Conservation (phyloP, 306 rosid species). For the Cucumis sativus region DNA sequence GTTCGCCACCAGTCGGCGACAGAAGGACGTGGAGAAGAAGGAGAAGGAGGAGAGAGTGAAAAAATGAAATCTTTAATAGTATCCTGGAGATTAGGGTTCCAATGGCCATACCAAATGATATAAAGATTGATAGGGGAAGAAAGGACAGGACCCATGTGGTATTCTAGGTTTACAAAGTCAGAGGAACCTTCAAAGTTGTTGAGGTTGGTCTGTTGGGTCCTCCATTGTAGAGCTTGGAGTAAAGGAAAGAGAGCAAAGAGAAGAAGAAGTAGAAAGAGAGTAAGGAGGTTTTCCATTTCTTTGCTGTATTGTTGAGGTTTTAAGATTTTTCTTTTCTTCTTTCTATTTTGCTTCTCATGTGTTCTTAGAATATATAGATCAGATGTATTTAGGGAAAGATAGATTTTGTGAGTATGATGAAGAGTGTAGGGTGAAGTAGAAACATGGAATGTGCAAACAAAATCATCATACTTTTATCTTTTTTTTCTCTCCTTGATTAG, state of each 20-base stretch:
- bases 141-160: constrained; percentile 59
- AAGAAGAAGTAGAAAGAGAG: not conserved
- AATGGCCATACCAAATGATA: constrained; percentile 43
- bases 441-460: constrained; percentile 19
- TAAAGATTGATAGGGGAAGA: constrained; percentile 36
- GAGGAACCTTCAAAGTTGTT: constrained; percentile 42
- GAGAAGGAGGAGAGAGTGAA: constrained; percentile 26
- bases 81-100: constrained; percentile 33
- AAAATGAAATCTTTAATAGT: constrained; percentile 33
- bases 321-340: not conserved
- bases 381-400: not conserved
- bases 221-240: constrained; percentile 16
- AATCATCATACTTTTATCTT: not conserved
- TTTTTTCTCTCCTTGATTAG: constrained; percentile 2
- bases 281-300: constrained; percentile 13
- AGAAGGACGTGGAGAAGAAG: constrained; percentile 18
- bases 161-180: constrained; percentile 31
- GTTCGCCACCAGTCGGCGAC: constrained; percentile 44
- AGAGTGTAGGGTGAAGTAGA: constrained; percentile 10
- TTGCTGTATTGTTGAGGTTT: not conserved
- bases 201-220: constrained; percentile 19
- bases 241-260: constrained; percentile 8
- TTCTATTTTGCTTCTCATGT: not conserved
- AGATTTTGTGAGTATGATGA: constrained; percentile 10
- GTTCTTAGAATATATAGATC: not conserved